Conservation (phyloP, 768 basidiomycete genomes). For the Fomitopsis pulvina region DNA sequence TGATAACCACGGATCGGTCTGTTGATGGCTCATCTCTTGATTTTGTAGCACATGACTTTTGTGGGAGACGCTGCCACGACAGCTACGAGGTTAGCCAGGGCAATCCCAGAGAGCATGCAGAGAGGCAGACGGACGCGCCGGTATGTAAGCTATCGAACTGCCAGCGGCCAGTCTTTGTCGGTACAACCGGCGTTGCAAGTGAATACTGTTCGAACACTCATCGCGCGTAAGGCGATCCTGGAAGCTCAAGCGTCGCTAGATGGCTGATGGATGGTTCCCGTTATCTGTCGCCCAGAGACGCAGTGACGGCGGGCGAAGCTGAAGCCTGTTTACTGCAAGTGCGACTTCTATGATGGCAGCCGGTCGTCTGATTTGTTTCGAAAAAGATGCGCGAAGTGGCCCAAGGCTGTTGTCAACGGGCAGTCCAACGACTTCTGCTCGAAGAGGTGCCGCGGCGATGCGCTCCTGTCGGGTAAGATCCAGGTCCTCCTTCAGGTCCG, state of each 20-base stretch:
- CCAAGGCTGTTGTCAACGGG: constrained; percentile 13
- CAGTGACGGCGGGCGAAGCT: constrained; percentile 5
- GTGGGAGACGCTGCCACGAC: not conserved
- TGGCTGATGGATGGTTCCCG: too few species aligned
- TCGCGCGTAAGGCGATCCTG: constrained; percentile 12
- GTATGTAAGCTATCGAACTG: constrained; percentile 10
- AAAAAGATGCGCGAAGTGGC: constrained; percentile 14
- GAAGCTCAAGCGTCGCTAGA: constrained; percentile 2
- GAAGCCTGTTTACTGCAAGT: constrained; percentile 15
- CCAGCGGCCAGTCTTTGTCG: constrained; percentile 5
- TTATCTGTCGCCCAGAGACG: constrained; percentile 3
- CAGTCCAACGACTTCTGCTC: constrained; percentile 20
- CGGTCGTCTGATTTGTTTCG: not conserved
- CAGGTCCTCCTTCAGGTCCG: not conserved
- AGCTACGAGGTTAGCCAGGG: not conserved
- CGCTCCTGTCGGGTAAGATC: constrained; percentile 7
- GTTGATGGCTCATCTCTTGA: not conserved
- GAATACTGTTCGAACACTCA: constrained; percentile 15
- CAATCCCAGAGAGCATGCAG: too few species aligned
- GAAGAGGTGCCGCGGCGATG: constrained; percentile 10
- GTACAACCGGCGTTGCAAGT: constrained; percentile 6
- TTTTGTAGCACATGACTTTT: not conserved
- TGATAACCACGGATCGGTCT: not conserved
- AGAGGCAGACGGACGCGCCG: not conserved
- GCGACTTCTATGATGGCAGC: not conserved